Base-by-base conservation (phyloP, 805 yeast genomes). In the Sugiyamaella marilandica region DNA sequence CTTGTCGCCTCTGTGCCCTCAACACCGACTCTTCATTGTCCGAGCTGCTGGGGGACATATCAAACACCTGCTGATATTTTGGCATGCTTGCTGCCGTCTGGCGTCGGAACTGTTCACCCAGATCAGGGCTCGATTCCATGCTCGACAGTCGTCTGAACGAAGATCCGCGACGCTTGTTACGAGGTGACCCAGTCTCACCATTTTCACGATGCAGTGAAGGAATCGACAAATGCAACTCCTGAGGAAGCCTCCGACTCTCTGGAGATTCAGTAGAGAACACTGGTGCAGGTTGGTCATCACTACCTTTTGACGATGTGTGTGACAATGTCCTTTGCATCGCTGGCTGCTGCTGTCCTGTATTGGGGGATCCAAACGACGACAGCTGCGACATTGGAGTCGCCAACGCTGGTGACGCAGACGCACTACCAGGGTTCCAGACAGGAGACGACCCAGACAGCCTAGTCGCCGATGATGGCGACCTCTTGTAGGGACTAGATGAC, bases 11-110 rank as follows among this genome's bases (percentile, higher is more conserved):
- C 37, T 76, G 76, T 1, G 59, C 61, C 31, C 62, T 35, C 39
- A 59, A n/a, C 19, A 82, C 65, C 31, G 74, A 65, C 21, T 80
- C 89, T 61, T 84, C 92, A 10, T 77, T 81, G 60, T 85, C 91
- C 0, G 91, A 84, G 41, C 75, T 70, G 10, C 82, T 78, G 0
- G 86, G 77, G 0, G 69, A 63, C 45, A 60, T 55, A 18, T 65
- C 68, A 51, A 62, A 60, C 21, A 61, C 63, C 33, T 59, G 60
- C 13, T 53, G 45, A 31, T 44, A 36, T 11, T 49, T 41, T 13
- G 54, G 50, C n/a, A 16, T 10, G 13, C 19, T 45, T 21, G 45
- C 43, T 11, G 33, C 31, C 5, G 56, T 33, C 41, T 52, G 58
- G 10, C 53, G 49, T n/a, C 58, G 37, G 45, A 54, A 58, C 13